Evolutionary conservation across 169 alveolate species (phyloP), one percentile per base, ranked within the genome.

Genomic region (Cryptosporidium tyzzeri): DNA sequence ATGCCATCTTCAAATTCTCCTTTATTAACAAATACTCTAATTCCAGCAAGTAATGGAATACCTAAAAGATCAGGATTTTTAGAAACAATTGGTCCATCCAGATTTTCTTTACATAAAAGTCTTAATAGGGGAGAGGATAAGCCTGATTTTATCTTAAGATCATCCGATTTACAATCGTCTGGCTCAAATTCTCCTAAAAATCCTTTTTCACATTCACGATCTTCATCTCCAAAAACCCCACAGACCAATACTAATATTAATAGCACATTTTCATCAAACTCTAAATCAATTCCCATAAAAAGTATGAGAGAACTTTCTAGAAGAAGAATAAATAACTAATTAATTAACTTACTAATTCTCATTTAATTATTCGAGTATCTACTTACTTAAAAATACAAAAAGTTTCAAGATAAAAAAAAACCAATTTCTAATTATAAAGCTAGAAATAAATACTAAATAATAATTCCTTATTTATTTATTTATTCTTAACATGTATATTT

Each of bases 1-100:
- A 71, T 71, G 69, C 69, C 67, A 6, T 71, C 85, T 31, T 71
- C 85, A 44, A 71, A 71, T 23, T 71, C 85, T 21, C 85, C 85
- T 23, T 39, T 71, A n/a, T 67, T 71, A 29, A 71, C 39, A 5
- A 71, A 71, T 33, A 71, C 85, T 5, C 69, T 71, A 2, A 71
- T 71, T 23, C 85, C 85, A 12, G 6, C 85, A 23, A 71, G 31
- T n/a, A 71, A 53, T 44, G 50, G 35, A 23, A 16, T 50, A 3
- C 10, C 69, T 14, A 71, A 53, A 23, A 29, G 69, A 71, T 14
- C 44, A 9, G 59, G 45, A 2, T 14, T 48, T 48, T 12, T 48
- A 48, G 55, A 59, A 59, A 10, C 69, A 0, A 23, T 59, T 12
- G 69, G 69, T 3, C 9, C 18, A 26, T 59, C 69, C 2, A 59